phyloP scores from a whole-genome alignment of 1,284 basidiomycete genomes.

The Ganoderma meredithae region DNA sequence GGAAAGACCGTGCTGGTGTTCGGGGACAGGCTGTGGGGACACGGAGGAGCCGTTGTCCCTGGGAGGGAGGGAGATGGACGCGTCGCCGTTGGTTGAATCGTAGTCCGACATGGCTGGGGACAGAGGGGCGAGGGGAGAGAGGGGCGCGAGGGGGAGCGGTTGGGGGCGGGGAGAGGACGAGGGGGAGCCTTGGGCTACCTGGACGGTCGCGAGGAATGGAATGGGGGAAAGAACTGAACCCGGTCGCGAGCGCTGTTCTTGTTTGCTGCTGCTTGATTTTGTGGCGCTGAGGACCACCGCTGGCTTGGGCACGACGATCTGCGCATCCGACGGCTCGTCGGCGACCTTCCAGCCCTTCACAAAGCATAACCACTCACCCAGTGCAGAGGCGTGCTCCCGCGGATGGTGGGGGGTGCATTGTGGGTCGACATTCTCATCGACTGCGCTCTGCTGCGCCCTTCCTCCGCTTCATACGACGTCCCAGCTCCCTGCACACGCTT shows the following conservation, averaged over 20 bases:
- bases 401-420: conserved; percentile 30
- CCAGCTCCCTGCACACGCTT: conserved; percentile 26
- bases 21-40: conserved; percentile 53
- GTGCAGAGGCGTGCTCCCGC: conserved; percentile 30
- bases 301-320: conserved; percentile 41
- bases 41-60: conserved; percentile 65
- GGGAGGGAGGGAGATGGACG: conserved; percentile 51
- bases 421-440: conserved; percentile 29
- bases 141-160: conserved; percentile 34
- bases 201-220: conserved; percentile 43
- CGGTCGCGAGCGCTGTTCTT: conserved; percentile 45
- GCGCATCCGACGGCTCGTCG: conserved; percentile 16
- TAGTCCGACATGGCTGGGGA: conserved; percentile 69
- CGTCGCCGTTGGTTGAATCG: conserved; percentile 68
- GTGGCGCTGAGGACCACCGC: conserved; percentile 37
- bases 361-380: conserved; percentile 28
- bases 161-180: conserved; percentile 35
- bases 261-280: conserved; percentile 40
- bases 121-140: conserved; percentile 38
- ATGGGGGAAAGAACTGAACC: conserved; percentile 61
- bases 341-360: conserved; percentile 11
- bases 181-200: conserved; percentile 37
- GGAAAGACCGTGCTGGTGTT: conserved; percentile 49
- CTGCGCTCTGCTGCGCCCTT: conserved; percentile 26
- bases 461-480: conserved; percentile 29